phyloP scores from a whole-genome alignment of 345 rosid species.

The Clausena lansium region DNA sequence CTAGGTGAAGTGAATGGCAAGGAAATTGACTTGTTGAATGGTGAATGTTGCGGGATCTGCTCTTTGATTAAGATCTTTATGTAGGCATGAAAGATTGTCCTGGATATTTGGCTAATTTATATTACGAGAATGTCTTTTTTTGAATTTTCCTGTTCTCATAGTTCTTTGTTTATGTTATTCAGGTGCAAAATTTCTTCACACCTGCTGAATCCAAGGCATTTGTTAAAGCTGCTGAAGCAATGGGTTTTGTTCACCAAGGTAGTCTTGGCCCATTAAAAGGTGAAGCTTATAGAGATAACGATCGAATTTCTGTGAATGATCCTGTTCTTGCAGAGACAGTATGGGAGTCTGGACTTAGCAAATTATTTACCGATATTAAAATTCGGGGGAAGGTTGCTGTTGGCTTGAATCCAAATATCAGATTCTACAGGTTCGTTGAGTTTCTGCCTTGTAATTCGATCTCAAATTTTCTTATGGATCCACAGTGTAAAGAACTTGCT shows the following conservation, averaged over 20 bases:
- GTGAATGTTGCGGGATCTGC: background rate
- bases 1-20: background rate
- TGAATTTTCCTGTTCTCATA: conserved; percentile 8
- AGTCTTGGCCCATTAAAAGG: conserved; percentile 91
- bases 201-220: conserved; percentile 70
- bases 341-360: conserved; percentile 75
- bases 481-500: background rate
- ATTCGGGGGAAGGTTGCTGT: conserved; percentile 74
- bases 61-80: background rate
- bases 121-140: background rate
- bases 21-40: background rate
- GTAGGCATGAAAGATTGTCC: background rate
- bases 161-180: conserved; percentile 21
- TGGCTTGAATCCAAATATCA: conserved; percentile 86
- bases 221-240: conserved; percentile 60
- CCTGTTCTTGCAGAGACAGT: conserved; percentile 56
- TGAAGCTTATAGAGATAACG: conserved; percentile 90
- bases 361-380: conserved; percentile 64
- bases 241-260: conserved; percentile 85
- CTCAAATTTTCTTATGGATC: background rate
- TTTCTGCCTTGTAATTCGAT: background rate
- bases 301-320: conserved; percentile 69
- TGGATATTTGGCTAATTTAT: background rate
- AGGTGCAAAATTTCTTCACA: conserved; percentile 73
- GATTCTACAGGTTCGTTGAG: conserved; percentile 68